Evolutionary conservation across 2,329 filamentous ascomycete species (phyloP), one percentile per base, ranked within the genome.

Genomic region (Cladosporium sp.): DNA sequence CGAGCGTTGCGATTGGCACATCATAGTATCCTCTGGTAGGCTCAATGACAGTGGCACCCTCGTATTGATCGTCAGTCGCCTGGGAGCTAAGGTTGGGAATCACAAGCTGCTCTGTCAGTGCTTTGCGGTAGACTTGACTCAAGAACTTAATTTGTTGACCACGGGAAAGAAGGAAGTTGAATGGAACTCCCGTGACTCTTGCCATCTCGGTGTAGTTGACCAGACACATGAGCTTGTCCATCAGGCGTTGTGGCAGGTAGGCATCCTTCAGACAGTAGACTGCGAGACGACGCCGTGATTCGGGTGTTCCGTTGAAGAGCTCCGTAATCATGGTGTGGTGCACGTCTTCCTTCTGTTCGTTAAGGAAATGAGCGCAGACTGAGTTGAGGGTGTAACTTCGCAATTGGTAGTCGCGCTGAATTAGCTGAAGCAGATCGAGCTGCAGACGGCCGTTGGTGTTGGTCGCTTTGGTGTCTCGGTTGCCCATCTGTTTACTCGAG

Each of bases 121-220:
- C 93, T 78, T 98, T 98, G 65, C 95, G 89, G 84, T 96, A 99
- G 18, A 99, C 83, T 76, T 99, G 95, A 76, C 93, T 98, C 80
- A 99, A 87, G 80, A 99, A 99, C 75, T 97, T 97, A 76, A 99
- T 89, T 79, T 99, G 96, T 77, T 99, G 95, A 53, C 95, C 95
- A 75, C 93, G 89, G 26, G 95, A 88, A 1, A 99, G 85, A 53
- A 99, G 85, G 75, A 90, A 96, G 76, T 97, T 98, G 83, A 99
- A 99, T 0, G 95, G 95, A 5, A 99, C 94, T 72, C 95, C 95
- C 28, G 96, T 99, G 79, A 99, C 95, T 87, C 95, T 95, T 65
- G 95, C 94, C 95, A 99, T 99, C 80, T 99, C 95, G 0, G 95
- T 98, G 75, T 98, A 98, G 77, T 99, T 99, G 79, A 97, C 91